Percentiles rank a stretch among this genome's conserved stretches.
phyloP scores from a whole-genome alignment of 192 early-diverging fungal species.

The Phycomyces nitens region DNA sequence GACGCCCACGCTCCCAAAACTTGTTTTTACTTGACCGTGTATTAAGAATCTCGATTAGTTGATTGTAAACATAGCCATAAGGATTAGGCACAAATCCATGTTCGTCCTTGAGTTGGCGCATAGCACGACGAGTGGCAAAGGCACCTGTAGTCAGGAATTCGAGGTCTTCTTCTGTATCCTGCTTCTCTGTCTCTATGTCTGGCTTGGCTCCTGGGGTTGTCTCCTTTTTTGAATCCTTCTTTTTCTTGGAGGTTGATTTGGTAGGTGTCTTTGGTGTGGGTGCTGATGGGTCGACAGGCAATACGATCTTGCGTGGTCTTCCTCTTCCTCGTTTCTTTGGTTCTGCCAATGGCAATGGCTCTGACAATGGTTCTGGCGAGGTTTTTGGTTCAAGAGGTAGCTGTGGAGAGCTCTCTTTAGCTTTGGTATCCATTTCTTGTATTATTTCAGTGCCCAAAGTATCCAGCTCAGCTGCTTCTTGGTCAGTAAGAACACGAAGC shows the following conservation, averaged over 20 bases:
- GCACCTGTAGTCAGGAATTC: constrained; percentile 47
- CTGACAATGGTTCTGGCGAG: too few species aligned
- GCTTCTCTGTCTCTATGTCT: background rate
- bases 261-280: too few species aligned
- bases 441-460: background rate
- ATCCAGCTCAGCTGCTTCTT: constrained; percentile 22
- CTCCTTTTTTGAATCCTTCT: background rate
- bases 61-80: constrained; percentile 40
- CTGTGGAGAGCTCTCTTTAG: background rate
- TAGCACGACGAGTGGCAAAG: constrained; percentile 46
- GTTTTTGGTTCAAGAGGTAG: background rate
- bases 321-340: constrained; percentile 7
- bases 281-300: background rate
- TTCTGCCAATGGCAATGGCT: too few species aligned
- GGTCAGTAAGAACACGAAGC: constrained; percentile 27
- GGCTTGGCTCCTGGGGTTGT: background rate
- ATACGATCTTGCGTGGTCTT: constrained; percentile 1
- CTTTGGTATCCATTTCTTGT: too few species aligned
- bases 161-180: background rate
- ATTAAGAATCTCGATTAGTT: constrained; percentile 40
- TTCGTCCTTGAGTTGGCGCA: constrained; percentile 35
- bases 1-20: constrained; percentile 44
- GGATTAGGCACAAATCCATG: constrained; percentile 44
- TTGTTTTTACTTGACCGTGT: constrained; percentile 28
- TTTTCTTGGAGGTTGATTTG: too few species aligned